Percentiles rank a stretch among this genome's conserved stretches.
Conservation (phyloP, 305 asterid genomes). For the Fraxinus baroniana region DNA sequence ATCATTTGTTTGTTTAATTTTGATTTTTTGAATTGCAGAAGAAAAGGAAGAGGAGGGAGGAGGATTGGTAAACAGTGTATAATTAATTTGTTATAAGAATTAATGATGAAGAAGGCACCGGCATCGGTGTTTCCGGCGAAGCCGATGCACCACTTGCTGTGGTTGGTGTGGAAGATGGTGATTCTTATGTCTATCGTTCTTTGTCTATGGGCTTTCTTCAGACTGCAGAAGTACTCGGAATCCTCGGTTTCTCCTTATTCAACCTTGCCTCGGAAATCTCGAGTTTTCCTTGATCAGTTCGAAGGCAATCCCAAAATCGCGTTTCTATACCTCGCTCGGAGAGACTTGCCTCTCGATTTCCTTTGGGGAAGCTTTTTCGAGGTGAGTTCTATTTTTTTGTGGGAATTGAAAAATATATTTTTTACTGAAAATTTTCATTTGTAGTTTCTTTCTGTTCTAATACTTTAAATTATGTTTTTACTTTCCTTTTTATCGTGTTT, state of each 20-base stretch:
- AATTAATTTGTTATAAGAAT: neutral
- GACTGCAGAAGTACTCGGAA: constrained; percentile 63
- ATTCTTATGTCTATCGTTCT: constrained; percentile 47
- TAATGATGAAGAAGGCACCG: constrained; percentile 60
- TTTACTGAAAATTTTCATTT: neutral
- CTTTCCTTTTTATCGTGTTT: neutral
- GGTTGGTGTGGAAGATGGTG: constrained; percentile 72
- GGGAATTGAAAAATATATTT: neutral
- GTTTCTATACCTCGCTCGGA: constrained; percentile 66
- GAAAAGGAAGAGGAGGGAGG: constrained; percentile 38
- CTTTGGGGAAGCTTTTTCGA: constrained; percentile 86
- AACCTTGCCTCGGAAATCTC: constrained; percentile 38
- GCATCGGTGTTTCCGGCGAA: constrained; percentile 41
- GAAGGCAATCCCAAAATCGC: constrained; percentile 73
- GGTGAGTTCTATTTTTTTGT: constrained; percentile 38
- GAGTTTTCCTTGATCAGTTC: constrained; percentile 37
- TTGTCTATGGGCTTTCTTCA: constrained; percentile 57
- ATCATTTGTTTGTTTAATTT: neutral
- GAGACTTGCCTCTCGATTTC: constrained; percentile 83
- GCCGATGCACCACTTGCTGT: constrained; percentile 50
- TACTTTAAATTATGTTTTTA: neutral
- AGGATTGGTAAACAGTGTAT: constrained; percentile 7
- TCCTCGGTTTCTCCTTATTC: constrained; percentile 27
- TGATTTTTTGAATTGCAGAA: constrained; percentile 27
- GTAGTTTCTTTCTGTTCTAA: neutral